Base-by-base conservation (phyloP, 352 stramenopile genomes). In the Pythium folliculosum region DNA sequence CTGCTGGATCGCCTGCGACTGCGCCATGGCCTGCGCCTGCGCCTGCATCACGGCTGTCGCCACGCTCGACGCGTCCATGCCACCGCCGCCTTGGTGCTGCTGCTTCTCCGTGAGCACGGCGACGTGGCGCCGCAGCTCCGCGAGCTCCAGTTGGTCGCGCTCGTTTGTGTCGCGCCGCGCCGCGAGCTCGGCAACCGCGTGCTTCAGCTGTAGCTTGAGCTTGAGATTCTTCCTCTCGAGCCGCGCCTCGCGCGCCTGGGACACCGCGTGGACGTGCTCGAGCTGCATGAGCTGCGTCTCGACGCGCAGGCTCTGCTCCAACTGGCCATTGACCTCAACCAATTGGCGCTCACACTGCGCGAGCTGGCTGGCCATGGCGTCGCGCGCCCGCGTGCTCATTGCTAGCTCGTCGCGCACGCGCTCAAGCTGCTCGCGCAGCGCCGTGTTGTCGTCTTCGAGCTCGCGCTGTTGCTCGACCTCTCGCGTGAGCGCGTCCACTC, bases 191-290 rank as follows among this genome's bases (percentile, higher is more conserved):
- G 14, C 48, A 22, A 63, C 22, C 9, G 71, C 7, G 19, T 82
- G 72, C 43, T 80, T 52, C 10, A 77, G 32, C 9, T 67, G 50
- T 7, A 78, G 32, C 9, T 67, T 63, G 17, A 78, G 70, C 64
- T 82, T 82, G 10, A 78, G 51, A 19, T 76, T 2, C 44, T 80
- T 80, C 17, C 65, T 72, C 53, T 80, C 69, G 6, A 78, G 27
- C 5, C 61, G 61, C 35, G 50, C 38, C 40, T 69, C 72, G 0
- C 60, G 54, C 3, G 51, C 49, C 5, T 63, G 63, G 14, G 69
- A 60, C 1, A 37, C 66, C 0, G 25, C 44, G 25, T 75, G 67
- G 6, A 63, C 61, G 13, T 72, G 52, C 4, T 72, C 65, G 5
- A 76, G 22, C 23, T 32, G 44, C 44, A 67, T n/a, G 2, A 74